phyloP scores from a whole-genome alignment of 768 basidiomycete species.

The Pleurotus giganteus region DNA sequence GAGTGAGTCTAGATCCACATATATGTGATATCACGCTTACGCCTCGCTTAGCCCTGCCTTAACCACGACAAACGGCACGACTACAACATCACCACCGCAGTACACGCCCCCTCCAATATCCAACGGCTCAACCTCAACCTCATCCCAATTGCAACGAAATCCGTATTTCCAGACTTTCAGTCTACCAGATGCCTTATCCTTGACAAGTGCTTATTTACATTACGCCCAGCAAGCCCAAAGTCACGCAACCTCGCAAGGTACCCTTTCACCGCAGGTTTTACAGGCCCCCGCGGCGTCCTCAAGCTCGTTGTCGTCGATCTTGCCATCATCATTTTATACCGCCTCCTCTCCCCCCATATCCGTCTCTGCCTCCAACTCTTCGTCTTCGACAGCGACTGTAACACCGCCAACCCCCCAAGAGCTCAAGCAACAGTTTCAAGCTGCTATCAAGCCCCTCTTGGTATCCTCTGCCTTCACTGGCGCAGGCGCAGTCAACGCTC shows the following conservation, averaged over 20 bases:
- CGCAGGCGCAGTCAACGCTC: conserved; percentile 62
- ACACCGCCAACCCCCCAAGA: conserved; percentile 42
- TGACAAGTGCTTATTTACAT: conserved; percentile 37
- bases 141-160: conserved; percentile 32
- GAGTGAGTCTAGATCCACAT: conserved; percentile 50
- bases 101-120: conserved; percentile 40
- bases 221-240: conserved; percentile 31
- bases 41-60: conserved; percentile 51
- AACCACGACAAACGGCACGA: conserved; percentile 52
- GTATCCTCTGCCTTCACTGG: conserved; percentile 61
- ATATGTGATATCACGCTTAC: conserved; percentile 12
- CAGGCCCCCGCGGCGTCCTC: conserved; percentile 47
- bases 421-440: conserved; percentile 52
- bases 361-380: conserved; percentile 6
- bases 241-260: conserved; percentile 49
- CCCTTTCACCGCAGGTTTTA: conserved; percentile 68
- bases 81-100: conserved; percentile 40
- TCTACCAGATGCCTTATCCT: conserved; percentile 32
- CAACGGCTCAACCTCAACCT: conserved; percentile 30
- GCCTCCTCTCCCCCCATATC: conserved; percentile 5
- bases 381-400: conserved; percentile 1
- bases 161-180: conserved; percentile 10
- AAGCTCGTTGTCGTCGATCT: conserved; percentile 34
- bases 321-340: conserved; percentile 32
- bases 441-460: conserved; percentile 54